These are phyloP conservation scores for Oemleria cerasiformis DNA, from an alignment of 306 rosid species.

Conservation along the genomic window DNA sequence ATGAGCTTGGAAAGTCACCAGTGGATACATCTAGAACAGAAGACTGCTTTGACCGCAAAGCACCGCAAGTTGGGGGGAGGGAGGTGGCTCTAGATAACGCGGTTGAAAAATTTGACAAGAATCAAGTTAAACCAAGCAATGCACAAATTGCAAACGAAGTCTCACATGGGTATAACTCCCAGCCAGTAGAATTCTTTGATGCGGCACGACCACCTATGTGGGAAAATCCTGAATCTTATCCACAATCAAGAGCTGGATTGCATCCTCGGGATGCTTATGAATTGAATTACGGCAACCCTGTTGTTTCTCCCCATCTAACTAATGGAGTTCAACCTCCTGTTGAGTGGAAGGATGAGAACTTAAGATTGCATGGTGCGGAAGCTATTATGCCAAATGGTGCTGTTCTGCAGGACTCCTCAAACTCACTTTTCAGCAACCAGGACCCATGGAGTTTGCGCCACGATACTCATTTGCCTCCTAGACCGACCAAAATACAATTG, in stretches of 20 bases:
- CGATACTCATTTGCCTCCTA: slow-evolving; percentile 53
- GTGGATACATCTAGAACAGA: slow-evolving; percentile 36
- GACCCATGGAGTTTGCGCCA: slow-evolving; percentile 78
- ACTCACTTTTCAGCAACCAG: slow-evolving; percentile 78
- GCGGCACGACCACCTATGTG: slow-evolving; percentile 43
- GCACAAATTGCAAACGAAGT: slow-evolving; percentile 35
- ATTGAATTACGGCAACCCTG: slow-evolving; percentile 26
- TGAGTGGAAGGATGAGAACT: slow-evolving; percentile 29
- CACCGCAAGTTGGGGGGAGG: slow-evolving; percentile 29
- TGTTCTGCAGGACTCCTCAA: slow-evolving; percentile 44
- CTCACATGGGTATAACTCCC: slow-evolving; percentile 30
- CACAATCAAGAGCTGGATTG: slow-evolving; percentile 39
- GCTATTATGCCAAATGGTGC: slow-evolving; percentile 20
- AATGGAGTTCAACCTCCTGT: slow-evolving; percentile 22
- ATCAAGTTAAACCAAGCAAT: slow-evolving; percentile 28
- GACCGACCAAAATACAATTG: slow-evolving; percentile 36
- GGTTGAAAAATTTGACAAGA: slow-evolving; percentile 27
- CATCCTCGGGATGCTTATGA: slow-evolving; percentile 30
- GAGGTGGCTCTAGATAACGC: slow-evolving; percentile 45
- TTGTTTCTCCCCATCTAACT: slow-evolving; percentile 23
- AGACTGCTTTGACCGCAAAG: slow-evolving; percentile 38
- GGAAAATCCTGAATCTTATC: slow-evolving; percentile 51
- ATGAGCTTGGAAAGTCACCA: slow-evolving; percentile 36
- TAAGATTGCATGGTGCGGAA: slow-evolving; percentile 23
- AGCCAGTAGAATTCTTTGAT: slow-evolving; percentile 51